Conservation (phyloP, 2,329 filamentous ascomycete species). For the Claviceps sp. region DNA sequence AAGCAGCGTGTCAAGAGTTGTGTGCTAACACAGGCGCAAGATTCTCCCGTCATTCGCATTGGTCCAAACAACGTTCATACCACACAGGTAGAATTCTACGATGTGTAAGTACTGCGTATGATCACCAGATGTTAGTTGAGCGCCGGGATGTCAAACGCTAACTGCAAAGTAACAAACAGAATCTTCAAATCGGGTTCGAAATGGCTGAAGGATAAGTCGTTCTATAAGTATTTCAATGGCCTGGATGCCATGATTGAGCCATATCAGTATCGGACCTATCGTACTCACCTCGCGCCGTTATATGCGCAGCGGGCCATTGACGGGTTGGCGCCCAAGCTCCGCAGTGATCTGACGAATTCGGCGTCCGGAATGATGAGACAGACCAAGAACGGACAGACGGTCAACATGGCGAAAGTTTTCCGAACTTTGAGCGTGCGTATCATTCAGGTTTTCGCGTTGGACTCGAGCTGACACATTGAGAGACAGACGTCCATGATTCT, state of each 20-base stretch:
- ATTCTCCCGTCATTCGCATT: background rate
- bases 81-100: background rate
- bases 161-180: background rate
- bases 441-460: too few relatives aligned
- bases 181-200: background rate
- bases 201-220: background rate
- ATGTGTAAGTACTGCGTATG: background rate
- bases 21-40: background rate
- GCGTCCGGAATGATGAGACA: background rate
- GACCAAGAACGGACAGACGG: background rate
- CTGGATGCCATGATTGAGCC: slow-evolving; percentile 2
- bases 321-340: background rate
- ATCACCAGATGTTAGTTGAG: too few relatives aligned
- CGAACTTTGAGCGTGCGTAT: background rate
- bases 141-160: too few relatives aligned
- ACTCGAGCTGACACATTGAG: background rate
- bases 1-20: too few relatives aligned
- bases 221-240: slow-evolving; percentile 1
- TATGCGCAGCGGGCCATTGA: background rate
- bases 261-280: background rate
- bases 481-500: slow-evolving; percentile 2
- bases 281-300: background rate
- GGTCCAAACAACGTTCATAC: background rate
- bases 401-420: background rate
- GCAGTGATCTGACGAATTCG: background rate